Evolutionary conservation across 768 basidiomycete species (phyloP).

Genomic region (Panaeolus cyanescens): DNA sequence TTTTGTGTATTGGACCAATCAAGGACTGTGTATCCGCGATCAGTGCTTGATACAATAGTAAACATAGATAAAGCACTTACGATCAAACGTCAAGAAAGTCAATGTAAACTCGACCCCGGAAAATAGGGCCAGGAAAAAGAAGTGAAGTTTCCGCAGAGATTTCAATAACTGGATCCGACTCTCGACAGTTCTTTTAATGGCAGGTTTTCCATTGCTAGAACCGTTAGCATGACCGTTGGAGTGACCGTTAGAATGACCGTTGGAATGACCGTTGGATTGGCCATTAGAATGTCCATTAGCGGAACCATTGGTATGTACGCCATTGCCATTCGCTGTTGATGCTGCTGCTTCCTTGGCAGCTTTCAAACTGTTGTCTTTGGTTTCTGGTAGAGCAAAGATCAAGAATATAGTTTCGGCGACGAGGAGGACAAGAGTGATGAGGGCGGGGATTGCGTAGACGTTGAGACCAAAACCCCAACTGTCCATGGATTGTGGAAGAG

Average conservation of each 20-base stretch:
- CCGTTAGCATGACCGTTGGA: conserved; percentile 15
- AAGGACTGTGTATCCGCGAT: conserved; percentile 52
- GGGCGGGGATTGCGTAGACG: conserved; percentile 88
- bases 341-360: conserved; percentile 20
- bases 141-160: conserved; percentile 69
- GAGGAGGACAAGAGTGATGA: conserved; percentile 78
- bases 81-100: conserved; percentile 90
- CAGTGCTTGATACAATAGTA: background rate
- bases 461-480: conserved; percentile 71
- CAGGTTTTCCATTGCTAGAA: conserved; percentile 23
- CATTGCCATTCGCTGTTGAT: conserved; percentile 16
- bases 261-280: conserved; percentile 14
- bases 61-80: conserved; percentile 43
- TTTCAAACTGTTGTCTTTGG: conserved; percentile 50
- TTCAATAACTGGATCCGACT: conserved; percentile 60
- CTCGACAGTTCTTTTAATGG: conserved; percentile 34
- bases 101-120: conserved; percentile 97
- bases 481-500: conserved; percentile 61
- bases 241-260: conserved; percentile 17
- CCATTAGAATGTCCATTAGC: conserved; percentile 16
- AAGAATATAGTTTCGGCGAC: conserved; percentile 82
- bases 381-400: conserved; percentile 79
- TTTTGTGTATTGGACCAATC: conserved; percentile 92
- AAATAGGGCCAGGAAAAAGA: conserved; percentile 86
- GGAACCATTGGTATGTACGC: conserved; percentile 17